Evolutionary conservation across 805 yeast species (phyloP), one percentile per base, ranked within the genome.

Genomic region (Metschnikowia colocasiae): DNA sequence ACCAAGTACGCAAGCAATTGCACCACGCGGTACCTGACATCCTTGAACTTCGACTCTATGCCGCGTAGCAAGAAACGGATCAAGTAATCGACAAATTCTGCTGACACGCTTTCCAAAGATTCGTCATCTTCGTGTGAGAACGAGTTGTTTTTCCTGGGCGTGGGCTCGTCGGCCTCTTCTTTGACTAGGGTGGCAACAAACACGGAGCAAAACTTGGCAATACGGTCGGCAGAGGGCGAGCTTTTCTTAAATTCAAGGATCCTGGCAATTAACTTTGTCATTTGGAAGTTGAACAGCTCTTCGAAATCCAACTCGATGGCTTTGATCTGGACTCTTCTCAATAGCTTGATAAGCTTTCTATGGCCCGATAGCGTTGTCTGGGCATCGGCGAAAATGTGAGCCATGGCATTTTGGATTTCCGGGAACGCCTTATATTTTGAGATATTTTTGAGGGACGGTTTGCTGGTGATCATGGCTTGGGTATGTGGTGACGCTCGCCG

Each of bases 21-120:
- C 32, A 86, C 83, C 7, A 82, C 85, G 50, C 97, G 74, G 63
- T 77, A 90, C 41, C 99, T 69, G 1, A 92, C 97, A 48, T 76
- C 79, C 58, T 79, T 82, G 59, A 87, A 85, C 54, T 79, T 79
- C 10, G 96, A 85, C 51, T 83, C 87, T 1, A 86, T 74, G 1
- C 97, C 97, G 49, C 82, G 73, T n/a, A 86, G 64, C 31, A 90
- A 65, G 62, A 87, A 92, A 18, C 79, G 73, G 2, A 88, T 74
- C 25, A 89, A 62, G 47, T 67, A 68, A 47, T 81, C 82, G 10
- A 85, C 75, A 57, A 89, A 86, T 18, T 73, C 66, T 2, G 78
- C 61, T 38, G 78, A 74, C 4, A 72, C 59, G 8, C 67, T 58
- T n/a, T 60, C 65, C 22, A 58, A 57, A 6, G 68, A 73, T 2